A percentile compares a stretch with the other conserved stretches of the same genome.
phyloP scores from a whole-genome alignment of 257 asterid species.

The Solanum pimpinellifolium region DNA sequence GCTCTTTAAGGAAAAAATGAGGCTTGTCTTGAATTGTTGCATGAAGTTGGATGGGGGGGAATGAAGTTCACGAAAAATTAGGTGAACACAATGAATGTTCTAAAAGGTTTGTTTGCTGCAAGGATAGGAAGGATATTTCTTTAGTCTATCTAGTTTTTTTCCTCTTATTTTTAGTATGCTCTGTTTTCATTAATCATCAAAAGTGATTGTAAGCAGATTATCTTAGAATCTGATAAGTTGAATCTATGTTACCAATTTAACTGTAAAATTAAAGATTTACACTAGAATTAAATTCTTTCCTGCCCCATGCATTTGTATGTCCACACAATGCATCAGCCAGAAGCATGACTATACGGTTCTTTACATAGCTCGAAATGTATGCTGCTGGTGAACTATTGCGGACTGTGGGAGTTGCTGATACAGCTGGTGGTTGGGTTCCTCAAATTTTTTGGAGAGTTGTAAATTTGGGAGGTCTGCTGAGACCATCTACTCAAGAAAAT shows the following conservation, averaged over 20 bases:
- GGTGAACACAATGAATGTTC: background rate
- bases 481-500: conserved; percentile 8
- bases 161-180: background rate
- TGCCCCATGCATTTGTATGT: background rate
- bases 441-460: conserved; percentile 36
- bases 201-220: background rate
- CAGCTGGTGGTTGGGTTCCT: conserved; percentile 22
- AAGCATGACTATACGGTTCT: background rate
- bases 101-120: background rate
- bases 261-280: background rate
- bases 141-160: background rate
- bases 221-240: background rate
- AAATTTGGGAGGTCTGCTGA: conserved; percentile 11
- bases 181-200: background rate
- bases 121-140: background rate
- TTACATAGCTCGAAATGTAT: conserved; percentile 43
- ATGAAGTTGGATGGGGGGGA: background rate
- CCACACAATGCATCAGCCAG: background rate
- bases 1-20: background rate
- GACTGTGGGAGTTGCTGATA: conserved; percentile 10
- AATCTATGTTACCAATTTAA: background rate
- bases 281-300: background rate
- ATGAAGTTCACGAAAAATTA: background rate
- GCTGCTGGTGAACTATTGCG: conserved; percentile 53
- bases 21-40: background rate